Base-by-base conservation (phyloP, 345 rosid genomes). In the Rhizophora apiculata region DNA sequence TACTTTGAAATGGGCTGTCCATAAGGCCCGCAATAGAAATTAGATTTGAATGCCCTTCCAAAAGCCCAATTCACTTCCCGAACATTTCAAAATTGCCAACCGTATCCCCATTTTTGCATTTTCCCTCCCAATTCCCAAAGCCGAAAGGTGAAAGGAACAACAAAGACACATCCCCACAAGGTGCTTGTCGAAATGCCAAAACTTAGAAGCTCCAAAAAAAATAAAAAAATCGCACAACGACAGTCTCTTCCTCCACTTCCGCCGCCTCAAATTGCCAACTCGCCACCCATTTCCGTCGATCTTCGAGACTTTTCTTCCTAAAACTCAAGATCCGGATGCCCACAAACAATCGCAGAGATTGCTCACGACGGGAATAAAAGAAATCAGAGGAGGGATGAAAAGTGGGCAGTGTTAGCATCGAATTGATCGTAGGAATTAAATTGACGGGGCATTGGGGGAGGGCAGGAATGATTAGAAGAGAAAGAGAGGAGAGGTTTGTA, bases 181-280 rank as follows among this genome's bases (percentile, higher is more conserved):
- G 0, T 60, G 76, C 55, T 36, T 48, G 56, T 53, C 57, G 34
- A 62, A 67, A 73, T 62, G 77, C 72, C 59, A 18, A 32, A 24
- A 24, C 59, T 6, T 34, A n/a, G 21, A 21, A 74, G 18, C 34
- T 67, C 62, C 58, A 30, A 30, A 0, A 30, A 30, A 2, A 30
- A 30, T 30, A 30, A 10, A 1, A 30, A 15, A 56, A 16, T 16
- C 5, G n/a, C 27, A 16, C 52, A 8, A 10, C 62, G 16, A n/a
- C 34, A 18, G 6, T 43, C 49, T 43, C 49, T 19, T 43, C 13
- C 30, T 27, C 60, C 11, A 10, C 60, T 22, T 6, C 29, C 51
- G 4, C 51, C 24, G 15, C 53, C 30, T 20, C 56, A 11, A 43
- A 30, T n/a, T 34, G 30, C 51, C 15, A 27, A 27, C 3, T 19